These are phyloP conservation scores for Mycogone perniciosa DNA, from an alignment of 2,329 filamentous ascomycete species.

Conservation along the genomic window DNA sequence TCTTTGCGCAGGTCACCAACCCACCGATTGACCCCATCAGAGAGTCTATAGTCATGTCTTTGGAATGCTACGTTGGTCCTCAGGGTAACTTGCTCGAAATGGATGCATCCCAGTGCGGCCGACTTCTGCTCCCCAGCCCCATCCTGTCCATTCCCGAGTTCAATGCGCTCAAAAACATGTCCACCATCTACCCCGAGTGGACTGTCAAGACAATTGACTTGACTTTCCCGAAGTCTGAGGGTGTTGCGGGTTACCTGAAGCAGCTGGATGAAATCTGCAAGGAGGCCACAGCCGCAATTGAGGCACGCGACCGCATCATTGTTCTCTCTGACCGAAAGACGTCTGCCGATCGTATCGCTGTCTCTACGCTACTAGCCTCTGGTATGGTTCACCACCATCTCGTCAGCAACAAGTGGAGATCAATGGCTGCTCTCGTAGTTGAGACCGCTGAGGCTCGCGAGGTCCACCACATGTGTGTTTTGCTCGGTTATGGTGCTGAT, in stretches of 20 bases:
- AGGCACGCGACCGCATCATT: conserved; percentile 77
- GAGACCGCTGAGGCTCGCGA: conserved; percentile 95
- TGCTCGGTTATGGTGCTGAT: conserved; percentile 91
- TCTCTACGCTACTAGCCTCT: conserved; percentile 81
- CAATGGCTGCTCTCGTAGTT: conserved; percentile 76
- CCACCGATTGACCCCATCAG: conserved; percentile 95
- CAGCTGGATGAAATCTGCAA: conserved; percentile 86
- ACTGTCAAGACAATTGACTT: conserved; percentile 86
- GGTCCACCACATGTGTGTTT: conserved; percentile 98
- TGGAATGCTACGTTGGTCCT: conserved; percentile 92
- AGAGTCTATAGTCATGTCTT: conserved; percentile 96
- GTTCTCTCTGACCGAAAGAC: conserved; percentile 85
- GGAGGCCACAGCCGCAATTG: conserved; percentile 74
- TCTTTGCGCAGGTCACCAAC: conserved; percentile 97
- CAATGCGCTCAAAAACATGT: conserved; percentile 77
- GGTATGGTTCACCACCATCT: conserved; percentile 94
- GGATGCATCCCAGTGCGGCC: conserved; percentile 80
- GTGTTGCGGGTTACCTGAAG: conserved; percentile 75
- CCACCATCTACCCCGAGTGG: conserved; percentile 68
- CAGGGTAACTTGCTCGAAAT: conserved; percentile 95
- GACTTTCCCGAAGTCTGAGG: conserved; percentile 83
- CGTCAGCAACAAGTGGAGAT: conserved; percentile 92
- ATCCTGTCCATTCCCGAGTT: conserved; percentile 87
- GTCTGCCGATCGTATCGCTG: conserved; percentile 71
- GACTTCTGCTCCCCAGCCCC: conserved; percentile 80